These are phyloP conservation scores for Nicotiana otophora DNA, from an alignment of 257 asterid genomes.

Conservation along the genomic window DNA sequence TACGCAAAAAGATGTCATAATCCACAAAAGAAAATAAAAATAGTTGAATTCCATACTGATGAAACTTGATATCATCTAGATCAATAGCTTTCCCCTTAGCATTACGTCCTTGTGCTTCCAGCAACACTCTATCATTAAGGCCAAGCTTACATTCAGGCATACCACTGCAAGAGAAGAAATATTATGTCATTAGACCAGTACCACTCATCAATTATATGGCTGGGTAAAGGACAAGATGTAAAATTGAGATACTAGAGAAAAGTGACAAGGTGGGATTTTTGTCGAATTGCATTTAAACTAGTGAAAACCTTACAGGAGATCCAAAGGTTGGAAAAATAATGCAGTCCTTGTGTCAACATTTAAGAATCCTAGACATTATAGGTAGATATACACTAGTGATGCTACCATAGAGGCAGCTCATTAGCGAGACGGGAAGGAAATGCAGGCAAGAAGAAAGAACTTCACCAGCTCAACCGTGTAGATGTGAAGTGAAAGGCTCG, in stretches of 20 bases:
- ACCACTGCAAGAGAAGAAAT: conserved; percentile 61
- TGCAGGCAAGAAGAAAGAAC: not conserved
- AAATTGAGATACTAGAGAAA: not conserved
- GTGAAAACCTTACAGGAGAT: not conserved
- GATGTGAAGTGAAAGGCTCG: not conserved
- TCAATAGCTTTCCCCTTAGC: conserved; percentile 98
- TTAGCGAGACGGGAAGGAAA: not conserved
- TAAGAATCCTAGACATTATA: not conserved
- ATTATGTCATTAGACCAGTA: not conserved
- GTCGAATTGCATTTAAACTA: not conserved
- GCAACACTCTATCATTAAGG: conserved; percentile 88
- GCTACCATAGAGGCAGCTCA: not conserved
- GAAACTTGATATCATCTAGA: conserved; percentile 96
- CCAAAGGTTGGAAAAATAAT: not conserved
- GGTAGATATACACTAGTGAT: not conserved
- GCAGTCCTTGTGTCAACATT: not conserved
- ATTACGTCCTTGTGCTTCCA: conserved; percentile 94
- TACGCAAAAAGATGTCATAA: not conserved
- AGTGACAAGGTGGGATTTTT: not conserved
- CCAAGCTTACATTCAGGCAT: conserved; percentile 99
- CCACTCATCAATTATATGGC: not conserved
- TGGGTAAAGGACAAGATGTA: conserved; percentile 3
- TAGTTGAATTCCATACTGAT: conserved; percentile 59
- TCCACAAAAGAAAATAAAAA: not conserved
- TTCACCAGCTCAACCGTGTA: not conserved